Evolutionary conservation across 2,329 filamentous ascomycete species (phyloP).

Genomic region (Ophiostoma sp.): DNA sequence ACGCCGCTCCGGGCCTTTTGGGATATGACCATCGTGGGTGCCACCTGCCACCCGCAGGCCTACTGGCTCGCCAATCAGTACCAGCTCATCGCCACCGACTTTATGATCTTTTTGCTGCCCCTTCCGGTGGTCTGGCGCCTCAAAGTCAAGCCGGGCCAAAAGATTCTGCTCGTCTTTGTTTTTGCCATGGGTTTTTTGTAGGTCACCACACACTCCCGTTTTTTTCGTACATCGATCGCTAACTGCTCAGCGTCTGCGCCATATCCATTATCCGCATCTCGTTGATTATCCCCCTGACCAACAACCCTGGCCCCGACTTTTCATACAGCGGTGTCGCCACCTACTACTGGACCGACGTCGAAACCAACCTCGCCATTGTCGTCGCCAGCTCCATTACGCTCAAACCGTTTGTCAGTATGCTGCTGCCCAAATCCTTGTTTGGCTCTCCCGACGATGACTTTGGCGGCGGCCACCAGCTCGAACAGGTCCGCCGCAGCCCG

Average conservation of each 20-base stretch:
- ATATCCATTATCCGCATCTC: conserved; percentile 39
- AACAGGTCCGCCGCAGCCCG: neutral
- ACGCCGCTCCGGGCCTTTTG: conserved; percentile 38
- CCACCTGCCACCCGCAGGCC: conserved; percentile 24
- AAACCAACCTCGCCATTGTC: conserved; percentile 41
- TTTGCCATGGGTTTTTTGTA: conserved; percentile 47
- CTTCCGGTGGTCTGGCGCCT: conserved; percentile 28
- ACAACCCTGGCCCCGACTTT: conserved; percentile 32
- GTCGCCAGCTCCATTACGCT: conserved; percentile 43
- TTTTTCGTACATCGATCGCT: too few species aligned
- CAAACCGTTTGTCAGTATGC: conserved; percentile 35
- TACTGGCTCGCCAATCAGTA: conserved; percentile 29
- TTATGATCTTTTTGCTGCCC: conserved; percentile 28
- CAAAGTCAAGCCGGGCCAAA: conserved; percentile 25
- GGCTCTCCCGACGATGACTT: neutral
- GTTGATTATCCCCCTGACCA: conserved; percentile 32
- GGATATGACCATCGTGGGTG: conserved; percentile 29
- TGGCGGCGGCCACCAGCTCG: neutral
- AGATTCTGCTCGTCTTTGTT: conserved; percentile 32
- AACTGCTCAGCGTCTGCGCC: conserved; percentile 38
- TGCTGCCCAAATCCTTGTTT: conserved; percentile 8
- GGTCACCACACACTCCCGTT: too few species aligned
- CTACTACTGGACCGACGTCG: conserved; percentile 40
- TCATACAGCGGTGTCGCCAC: conserved; percentile 36
- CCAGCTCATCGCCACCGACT: conserved; percentile 67